phyloP scores from a whole-genome alignment of 352 stramenopile genomes.

The Pythium scleroteichum region DNA sequence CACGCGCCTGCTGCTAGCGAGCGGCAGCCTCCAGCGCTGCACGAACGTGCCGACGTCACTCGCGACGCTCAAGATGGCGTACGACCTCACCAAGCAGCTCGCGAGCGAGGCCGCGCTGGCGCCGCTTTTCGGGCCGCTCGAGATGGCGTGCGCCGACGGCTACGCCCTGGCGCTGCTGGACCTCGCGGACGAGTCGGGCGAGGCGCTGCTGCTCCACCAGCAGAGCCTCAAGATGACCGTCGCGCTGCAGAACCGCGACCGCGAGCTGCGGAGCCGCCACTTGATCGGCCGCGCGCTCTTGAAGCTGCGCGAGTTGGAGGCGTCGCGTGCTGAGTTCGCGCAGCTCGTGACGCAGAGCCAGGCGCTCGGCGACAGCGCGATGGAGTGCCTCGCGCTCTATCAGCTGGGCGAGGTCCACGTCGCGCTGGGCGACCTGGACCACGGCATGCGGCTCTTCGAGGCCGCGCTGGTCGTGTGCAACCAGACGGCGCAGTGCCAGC shows the following conservation, averaged over 20 bases:
- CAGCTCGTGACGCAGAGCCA: slow-evolving; percentile 43
- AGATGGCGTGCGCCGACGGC: slow-evolving; percentile 48
- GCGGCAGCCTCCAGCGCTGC: slow-evolving; percentile 42
- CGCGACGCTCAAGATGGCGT: slow-evolving; percentile 44
- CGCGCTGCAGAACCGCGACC: slow-evolving; percentile 34
- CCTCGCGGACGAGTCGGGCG: slow-evolving; percentile 32
- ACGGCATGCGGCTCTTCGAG: slow-evolving; percentile 43
- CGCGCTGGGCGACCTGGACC: slow-evolving; percentile 35
- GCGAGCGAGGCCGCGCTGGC: slow-evolving; percentile 3
- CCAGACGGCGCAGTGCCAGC: slow-evolving; percentile 39
- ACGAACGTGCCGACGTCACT: slow-evolving; percentile 42
- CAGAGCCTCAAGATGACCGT: slow-evolving; percentile 46
- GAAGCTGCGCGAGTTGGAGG: slow-evolving; percentile 38
- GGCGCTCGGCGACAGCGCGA: slow-evolving; percentile 33
- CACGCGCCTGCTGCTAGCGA: slow-evolving; percentile 45
- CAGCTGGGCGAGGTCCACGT: slow-evolving; percentile 50
- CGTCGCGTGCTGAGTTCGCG: slow-evolving; percentile 42
- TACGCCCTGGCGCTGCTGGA: slow-evolving; percentile 42
- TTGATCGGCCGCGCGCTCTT: slow-evolving; percentile 39
- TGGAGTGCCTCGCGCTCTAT: slow-evolving; percentile 54
- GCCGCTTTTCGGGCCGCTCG: slow-evolving; percentile 30
- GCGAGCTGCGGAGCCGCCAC: slow-evolving; percentile 46
- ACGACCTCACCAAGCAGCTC: slow-evolving; percentile 43
- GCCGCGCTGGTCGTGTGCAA: slow-evolving; percentile 45
- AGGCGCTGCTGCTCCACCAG: slow-evolving; percentile 49